Base-by-base conservation (phyloP, 768 basidiomycete genomes). In the Lactifluus piperatus region DNA sequence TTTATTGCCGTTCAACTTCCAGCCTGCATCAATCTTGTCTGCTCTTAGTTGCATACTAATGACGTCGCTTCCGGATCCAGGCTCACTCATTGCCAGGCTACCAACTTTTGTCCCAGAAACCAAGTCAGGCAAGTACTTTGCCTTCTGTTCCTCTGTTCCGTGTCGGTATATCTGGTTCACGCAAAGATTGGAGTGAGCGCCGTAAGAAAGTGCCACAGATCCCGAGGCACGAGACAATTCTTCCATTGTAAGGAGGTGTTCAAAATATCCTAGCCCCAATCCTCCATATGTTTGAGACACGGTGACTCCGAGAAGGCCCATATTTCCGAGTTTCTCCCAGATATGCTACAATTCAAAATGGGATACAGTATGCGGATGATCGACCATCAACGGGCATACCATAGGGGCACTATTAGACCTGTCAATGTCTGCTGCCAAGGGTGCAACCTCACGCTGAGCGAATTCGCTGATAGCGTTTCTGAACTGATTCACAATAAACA, bases 211-310 rank as follows among this genome's bases (percentile, higher is more conserved):
- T 2, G 88, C 94, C 27, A 97, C 88, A 4, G 91, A 93, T 34
- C 91, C 94, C 6, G 94, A 95, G 18, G 91, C 89, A 26, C 83
- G 76, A 36, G 94, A 95, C 55, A 97, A 75, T 62, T 91, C 91
- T 74, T 97, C 94, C 94, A 97, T 97, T 7, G 90, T 94, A 49
- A 97, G 78, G 4, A 86, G 88, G 71, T 94, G 93, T 51, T 91
- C 80, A 51, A 94, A 77, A 71, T 94, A 94, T 2, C 93, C 92
- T 62, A 90, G 77, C 2, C 77, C 83, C 44, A 95, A 76, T 3
- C 94, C 94, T n/a, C 85, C 84, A 63, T 91, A 90, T 66, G 88
- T 77, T 39, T 85, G 79, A 11, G 84, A 79, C 18, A 88, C 91
- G 5, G 94, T 97, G 26, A 89, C 76, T 57, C 94, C 94, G 18